phyloP scores from a whole-genome alignment of 2,329 filamentous ascomycete genomes.

The Fusarium sp. region DNA sequence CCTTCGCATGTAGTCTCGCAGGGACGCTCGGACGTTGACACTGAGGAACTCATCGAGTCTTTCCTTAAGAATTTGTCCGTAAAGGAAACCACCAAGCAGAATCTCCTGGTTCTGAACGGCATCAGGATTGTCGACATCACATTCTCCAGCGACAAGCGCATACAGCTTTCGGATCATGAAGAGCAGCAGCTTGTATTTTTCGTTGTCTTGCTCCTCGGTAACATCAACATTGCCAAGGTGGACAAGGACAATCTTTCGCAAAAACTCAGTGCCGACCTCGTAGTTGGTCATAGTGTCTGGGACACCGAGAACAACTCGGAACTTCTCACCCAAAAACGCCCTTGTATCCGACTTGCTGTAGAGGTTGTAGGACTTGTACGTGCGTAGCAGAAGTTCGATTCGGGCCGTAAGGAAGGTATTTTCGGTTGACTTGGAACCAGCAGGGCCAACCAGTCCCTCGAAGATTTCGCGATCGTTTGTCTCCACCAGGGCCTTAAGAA shows the following conservation, averaged over 20 bases:
- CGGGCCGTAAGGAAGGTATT: slow-evolving; percentile 97
- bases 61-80: slow-evolving; percentile 96
- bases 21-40: slow-evolving; percentile 61
- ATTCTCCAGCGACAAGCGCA: slow-evolving; percentile 90
- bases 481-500: slow-evolving; percentile 92
- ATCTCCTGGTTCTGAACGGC: slow-evolving; percentile 97
- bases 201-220: slow-evolving; percentile 83
- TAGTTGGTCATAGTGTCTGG: slow-evolving; percentile 87
- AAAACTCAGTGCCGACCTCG: slow-evolving; percentile 90
- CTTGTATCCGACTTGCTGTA: slow-evolving; percentile 86
- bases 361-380: slow-evolving; percentile 90
- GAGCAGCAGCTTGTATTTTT: slow-evolving; percentile 93
- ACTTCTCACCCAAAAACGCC: slow-evolving; percentile 89
- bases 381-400: slow-evolving; percentile 89
- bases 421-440: slow-evolving; percentile 79
- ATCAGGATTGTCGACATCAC: slow-evolving; percentile 94
- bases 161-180: slow-evolving; percentile 99
- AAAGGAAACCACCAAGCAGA: slow-evolving; percentile 90
- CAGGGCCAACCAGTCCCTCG: slow-evolving; percentile 86
- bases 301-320: slow-evolving; percentile 87
- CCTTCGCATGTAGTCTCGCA: slow-evolving; percentile 69
- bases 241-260: slow-evolving; percentile 89
- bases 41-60: slow-evolving; percentile 88
- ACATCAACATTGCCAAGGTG: slow-evolving; percentile 90
- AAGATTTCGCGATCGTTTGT: slow-evolving; percentile 98